Evolutionary conservation across 305 asterid species (phyloP).

Genomic region (Fraxinus paxiana): DNA sequence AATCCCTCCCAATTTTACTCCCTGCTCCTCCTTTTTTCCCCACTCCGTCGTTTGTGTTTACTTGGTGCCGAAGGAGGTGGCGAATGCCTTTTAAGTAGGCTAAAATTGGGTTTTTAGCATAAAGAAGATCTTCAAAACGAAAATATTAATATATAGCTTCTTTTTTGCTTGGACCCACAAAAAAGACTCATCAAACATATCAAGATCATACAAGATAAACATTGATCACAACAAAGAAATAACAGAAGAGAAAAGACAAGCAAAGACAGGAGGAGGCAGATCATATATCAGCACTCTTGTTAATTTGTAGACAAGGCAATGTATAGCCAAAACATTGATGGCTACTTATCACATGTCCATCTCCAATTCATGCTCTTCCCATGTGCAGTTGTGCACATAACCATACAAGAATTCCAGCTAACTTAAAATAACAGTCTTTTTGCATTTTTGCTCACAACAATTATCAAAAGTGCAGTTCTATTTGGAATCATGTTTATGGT

Average conservation of each 20-base stretch:
- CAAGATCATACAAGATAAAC: neutral
- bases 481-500: conserved; percentile 17
- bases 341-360: conserved; percentile 48
- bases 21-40: neutral
- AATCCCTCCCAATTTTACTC: too few species aligned
- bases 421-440: neutral
- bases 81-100: neutral
- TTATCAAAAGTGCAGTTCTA: neutral
- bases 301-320: conserved; percentile 9
- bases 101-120: too few species aligned
- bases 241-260: conserved; percentile 20
- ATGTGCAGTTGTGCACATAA: conserved; percentile 34
- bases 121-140: neutral
- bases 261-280: conserved; percentile 32
- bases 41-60: neutral
- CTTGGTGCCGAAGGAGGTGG: neutral
- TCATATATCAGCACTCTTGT: conserved; percentile 12
- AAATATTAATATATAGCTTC: neutral
- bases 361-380: conserved; percentile 42
- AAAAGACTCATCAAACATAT: neutral
- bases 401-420: conserved; percentile 12
- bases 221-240: conserved; percentile 5
- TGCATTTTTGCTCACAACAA: neutral
- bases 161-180: neutral
- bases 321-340: conserved; percentile 20